A percentile compares a stretch with the other conserved stretches of the same genome.
These are phyloP conservation scores for Acanthamoeba lenticulata DNA, from an alignment of 208 protist genomes.

Conservation along the genomic window DNA sequence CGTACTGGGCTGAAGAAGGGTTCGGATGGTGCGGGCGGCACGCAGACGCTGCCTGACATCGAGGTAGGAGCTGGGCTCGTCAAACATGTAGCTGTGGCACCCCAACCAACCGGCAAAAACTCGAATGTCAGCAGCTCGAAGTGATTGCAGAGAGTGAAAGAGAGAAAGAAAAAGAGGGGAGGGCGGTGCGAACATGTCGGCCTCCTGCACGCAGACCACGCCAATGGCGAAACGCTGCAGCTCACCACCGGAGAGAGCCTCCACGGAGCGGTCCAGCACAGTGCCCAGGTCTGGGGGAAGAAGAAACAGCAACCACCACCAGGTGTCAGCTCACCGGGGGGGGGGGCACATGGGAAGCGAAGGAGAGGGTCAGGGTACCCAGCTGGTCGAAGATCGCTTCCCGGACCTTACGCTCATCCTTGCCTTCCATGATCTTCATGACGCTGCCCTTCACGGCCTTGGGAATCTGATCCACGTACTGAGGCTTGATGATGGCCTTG, in stretches of 20 bases:
- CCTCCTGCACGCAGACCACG: slow-evolving; percentile 89
- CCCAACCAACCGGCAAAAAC: not conserved
- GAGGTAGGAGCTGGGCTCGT: slow-evolving; percentile 99
- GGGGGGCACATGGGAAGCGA: not conserved
- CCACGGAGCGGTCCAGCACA: slow-evolving; percentile 94
- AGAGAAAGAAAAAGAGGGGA: not conserved
- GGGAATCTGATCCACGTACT: slow-evolving; percentile 99
- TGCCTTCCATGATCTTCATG: slow-evolving; percentile 91
- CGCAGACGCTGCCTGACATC: slow-evolving; percentile 99
- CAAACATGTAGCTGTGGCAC: slow-evolving; percentile 97
- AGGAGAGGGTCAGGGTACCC: not conserved
- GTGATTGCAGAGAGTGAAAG: not conserved
- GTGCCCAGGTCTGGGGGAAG: slow-evolving; percentile 92
- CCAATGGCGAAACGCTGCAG: slow-evolving; percentile 99
- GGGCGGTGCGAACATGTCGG: slow-evolving; percentile 76
- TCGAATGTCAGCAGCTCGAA: not conserved
- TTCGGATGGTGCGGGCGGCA: slow-evolving; percentile 96
- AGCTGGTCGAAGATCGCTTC: slow-evolving; percentile 61
- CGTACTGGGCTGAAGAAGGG: slow-evolving; percentile 92
- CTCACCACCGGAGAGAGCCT: slow-evolving; percentile 99
- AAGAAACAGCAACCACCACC: not conserved
- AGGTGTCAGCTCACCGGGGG: not conserved
- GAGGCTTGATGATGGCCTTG: slow-evolving; percentile 98
- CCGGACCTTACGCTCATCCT: slow-evolving; percentile 89
- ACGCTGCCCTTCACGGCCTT: slow-evolving; percentile 96